phyloP scores from a whole-genome alignment of 202 grass and related monocot genomes.

The Musa balbisiana region DNA sequence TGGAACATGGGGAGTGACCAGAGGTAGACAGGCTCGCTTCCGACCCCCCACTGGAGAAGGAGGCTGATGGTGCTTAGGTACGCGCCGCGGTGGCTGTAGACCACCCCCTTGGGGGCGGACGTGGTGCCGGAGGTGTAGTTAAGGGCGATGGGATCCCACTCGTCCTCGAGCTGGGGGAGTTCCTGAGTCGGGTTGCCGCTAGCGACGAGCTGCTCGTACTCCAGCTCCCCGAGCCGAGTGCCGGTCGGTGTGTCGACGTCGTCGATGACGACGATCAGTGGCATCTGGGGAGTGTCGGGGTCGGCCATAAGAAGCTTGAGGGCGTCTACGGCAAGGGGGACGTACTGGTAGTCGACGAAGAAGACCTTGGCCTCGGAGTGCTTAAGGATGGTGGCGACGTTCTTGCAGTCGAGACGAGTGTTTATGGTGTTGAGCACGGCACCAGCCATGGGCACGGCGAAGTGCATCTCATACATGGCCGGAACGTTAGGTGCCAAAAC shows the following conservation, averaged over 20 bases:
- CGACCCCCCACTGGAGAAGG: too few relatives aligned
- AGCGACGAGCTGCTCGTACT: conserved; percentile 39
- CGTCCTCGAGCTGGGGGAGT: conserved; percentile 35
- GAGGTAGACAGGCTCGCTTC: conserved; percentile 41
- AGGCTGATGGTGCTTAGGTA: conserved; percentile 45
- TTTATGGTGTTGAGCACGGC: conserved; percentile 67
- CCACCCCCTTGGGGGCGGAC: conserved; percentile 65
- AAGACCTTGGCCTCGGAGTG: conserved; percentile 72
- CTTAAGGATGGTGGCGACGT: conserved; percentile 44
- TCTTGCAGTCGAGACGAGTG: conserved; percentile 53
- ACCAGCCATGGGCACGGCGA: conserved; percentile 64
- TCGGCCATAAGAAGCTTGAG: conserved; percentile 30
- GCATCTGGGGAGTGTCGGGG: too few relatives aligned
- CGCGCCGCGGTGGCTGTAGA: conserved; percentile 68
- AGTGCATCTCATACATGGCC: conserved; percentile 67
- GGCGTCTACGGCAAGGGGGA: conserved; percentile 33
- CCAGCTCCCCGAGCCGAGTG: conserved; percentile 40
- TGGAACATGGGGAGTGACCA: conserved; percentile 93
- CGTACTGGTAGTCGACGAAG: conserved; percentile 48
- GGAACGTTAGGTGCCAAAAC: conserved; percentile 68
- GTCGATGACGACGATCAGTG: conserved; percentile 46
- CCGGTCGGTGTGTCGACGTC: conserved; percentile 40
- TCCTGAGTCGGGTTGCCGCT: background rate
- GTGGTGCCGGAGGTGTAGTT: conserved; percentile 94
- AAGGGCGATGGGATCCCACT: conserved; percentile 61